Base-by-base conservation (phyloP, 768 basidiomycete genomes). In the Lactarius pseudohatsudake region DNA sequence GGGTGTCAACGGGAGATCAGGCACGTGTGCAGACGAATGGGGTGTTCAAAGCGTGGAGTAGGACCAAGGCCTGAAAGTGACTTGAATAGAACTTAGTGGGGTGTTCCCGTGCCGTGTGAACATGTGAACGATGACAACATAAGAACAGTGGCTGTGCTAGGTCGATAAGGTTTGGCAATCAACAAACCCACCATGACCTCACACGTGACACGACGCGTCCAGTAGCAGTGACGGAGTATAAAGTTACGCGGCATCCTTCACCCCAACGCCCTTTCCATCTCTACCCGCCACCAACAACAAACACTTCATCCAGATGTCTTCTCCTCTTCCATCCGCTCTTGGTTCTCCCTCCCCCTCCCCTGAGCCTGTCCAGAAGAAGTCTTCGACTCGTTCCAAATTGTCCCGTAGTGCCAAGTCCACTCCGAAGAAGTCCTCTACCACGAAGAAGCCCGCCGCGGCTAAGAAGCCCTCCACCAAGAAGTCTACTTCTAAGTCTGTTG, bases 1-100 rank as follows among this genome's bases (percentile, higher is more conserved):
- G 78, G 78, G 57, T 76, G 18, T 68, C 71, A 30, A 76, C 72
- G 1, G 77, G 76, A 9, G 69, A 74, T 50, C 71, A 69, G 16
- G 78, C 77, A 10, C 76, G 71, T 59, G 78, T 77, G 13, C 70
- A 73, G 26, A 67, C 76, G 8, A 78, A 79, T 45, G 78, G 78
- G 28, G 76, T 76, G 15, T 79, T 79, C 73, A 76, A 76, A 66
- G 72, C 77, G 50, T 70, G 68, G 64, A 26, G 56, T 28, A 32
- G 28, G 16, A 34, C 22, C 50, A 59, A 67, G 50, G 57, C 11
- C 5, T 57, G 4, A 40, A 15, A 13, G 34, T 34, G 34, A 9
- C 9, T 8, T 34, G 34, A 57, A 36, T 57, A 36, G 32, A 36
- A n/a, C 32, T 18, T 36, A 50, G 47, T 41, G 22, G 43, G 45